Evolutionary conservation across 257 asterid species (phyloP), one percentile per base, ranked within the genome.

Genomic region (Plantago major): DNA sequence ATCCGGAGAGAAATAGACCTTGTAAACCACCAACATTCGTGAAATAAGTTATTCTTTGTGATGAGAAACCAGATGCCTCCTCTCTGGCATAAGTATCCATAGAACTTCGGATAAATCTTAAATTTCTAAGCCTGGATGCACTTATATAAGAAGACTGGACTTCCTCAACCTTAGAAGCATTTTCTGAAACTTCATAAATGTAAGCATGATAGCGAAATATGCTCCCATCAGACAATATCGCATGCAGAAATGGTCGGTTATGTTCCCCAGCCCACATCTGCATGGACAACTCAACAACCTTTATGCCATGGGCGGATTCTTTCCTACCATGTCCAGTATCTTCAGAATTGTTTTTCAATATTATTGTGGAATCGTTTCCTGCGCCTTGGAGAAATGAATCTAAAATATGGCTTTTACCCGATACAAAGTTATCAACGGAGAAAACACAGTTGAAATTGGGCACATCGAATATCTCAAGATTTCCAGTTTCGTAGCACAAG

Each of bases 241-340:
- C 99, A 69, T 89, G 81, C 48, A 92, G 78, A 68, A 86, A 83
- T 59, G 99, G 99, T 59, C 95, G 88, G 83, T 83, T 78, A 67
- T 89, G 82, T 48, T 84, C 84, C 55, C 81, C 80, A 5, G 63
- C 78, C 99, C 97, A 92, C 76, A 85, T 86, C 71, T 83, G 88
- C 99, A 92, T 86, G 78, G 87, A 85, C 84, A 89, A 69, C 83
- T 92, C 99, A 63, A 83, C 91, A 67, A 92, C 88, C 74, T 82
- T 80, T 65, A 86, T 72, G 64, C 71, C 74, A 64, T 82, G 84
- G 66, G 73, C 64, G 67, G 80, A 69, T 62, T 84, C 95, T 59
- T 91, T 85, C 76, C 85, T 82, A 48, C 80, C 89, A 67, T 76
- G 83, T 42, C 81, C 81, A 61, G 19, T 76, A 64, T 77, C 92